Conservation (phyloP, 129 eudicot species). For the Tanacetum coccineum region DNA sequence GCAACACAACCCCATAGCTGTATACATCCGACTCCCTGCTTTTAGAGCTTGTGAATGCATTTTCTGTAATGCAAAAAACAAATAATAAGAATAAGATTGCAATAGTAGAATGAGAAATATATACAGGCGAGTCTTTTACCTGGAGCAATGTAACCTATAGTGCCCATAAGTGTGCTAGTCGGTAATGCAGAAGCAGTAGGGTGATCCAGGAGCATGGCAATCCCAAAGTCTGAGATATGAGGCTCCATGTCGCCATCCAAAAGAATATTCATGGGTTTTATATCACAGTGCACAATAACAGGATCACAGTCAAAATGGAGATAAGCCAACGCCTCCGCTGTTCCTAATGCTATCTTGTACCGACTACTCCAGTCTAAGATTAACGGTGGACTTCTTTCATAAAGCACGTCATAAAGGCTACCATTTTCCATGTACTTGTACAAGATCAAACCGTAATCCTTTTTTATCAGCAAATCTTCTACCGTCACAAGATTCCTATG, state of each 20-base stretch:
- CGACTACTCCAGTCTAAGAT: slow-evolving; percentile 58
- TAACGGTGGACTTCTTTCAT: slow-evolving; percentile 41
- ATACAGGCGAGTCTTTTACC: slow-evolving; percentile 39
- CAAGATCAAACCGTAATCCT: no score
- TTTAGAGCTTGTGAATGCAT: slow-evolving; percentile 56
- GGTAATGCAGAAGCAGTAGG: slow-evolving; percentile 35
- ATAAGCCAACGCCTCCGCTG: slow-evolving; percentile 77
- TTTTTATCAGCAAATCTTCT: no score
- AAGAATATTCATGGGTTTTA: slow-evolving; percentile 80
- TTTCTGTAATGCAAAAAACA: slow-evolving; percentile 43
- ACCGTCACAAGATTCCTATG: no score
- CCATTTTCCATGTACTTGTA: no score
- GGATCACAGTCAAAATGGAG: slow-evolving; percentile 89
- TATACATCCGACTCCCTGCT: slow-evolving; percentile 82
- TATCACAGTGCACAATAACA: slow-evolving; percentile 75
- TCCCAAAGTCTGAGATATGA: slow-evolving; percentile 88
- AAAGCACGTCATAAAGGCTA: slow-evolving; percentile 73
- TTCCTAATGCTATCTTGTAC: slow-evolving; percentile 72
- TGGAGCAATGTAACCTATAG: slow-evolving; percentile 86
- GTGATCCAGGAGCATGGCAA: slow-evolving; percentile 75
- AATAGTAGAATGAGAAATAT: not conserved
- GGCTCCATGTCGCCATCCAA: slow-evolving; percentile 81
- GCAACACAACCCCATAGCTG: slow-evolving; percentile 82
- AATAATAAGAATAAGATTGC: not conserved
- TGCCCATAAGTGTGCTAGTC: slow-evolving; percentile 53